A percentile compares a stretch with the other conserved stretches of the same genome.
phyloP scores from a whole-genome alignment of 441 rosid species.

The Bruguiera hainesii region DNA sequence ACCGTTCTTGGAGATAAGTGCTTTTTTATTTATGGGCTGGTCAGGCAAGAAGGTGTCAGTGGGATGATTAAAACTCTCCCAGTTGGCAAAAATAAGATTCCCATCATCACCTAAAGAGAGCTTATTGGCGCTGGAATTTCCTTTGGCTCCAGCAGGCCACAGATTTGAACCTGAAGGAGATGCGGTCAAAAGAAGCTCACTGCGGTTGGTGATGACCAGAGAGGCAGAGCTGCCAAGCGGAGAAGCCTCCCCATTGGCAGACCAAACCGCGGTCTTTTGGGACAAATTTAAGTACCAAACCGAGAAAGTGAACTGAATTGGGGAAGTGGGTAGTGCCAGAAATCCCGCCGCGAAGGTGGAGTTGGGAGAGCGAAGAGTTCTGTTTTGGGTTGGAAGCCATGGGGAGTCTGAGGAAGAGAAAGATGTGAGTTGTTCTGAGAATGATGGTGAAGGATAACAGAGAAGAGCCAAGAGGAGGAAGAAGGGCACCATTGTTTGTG shows the following conservation, averaged over 20 bases:
- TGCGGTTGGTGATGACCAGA: constrained; percentile 27
- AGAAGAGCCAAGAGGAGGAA: constrained; percentile 15
- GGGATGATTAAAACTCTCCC: constrained; percentile 43
- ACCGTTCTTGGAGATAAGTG: constrained; percentile 32
- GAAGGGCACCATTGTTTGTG: constrained; percentile 22
- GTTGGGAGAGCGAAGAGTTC: constrained; percentile 38
- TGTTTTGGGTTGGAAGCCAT: constrained; percentile 46
- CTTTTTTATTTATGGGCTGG: constrained; percentile 25
- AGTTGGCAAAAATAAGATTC: constrained; percentile 35
- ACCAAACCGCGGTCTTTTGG: constrained; percentile 35
- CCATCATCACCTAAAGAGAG: constrained; percentile 38
- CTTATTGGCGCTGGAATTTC: constrained; percentile 22
- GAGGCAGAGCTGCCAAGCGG: constrained; percentile 15
- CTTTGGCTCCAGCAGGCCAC: constrained; percentile 17
- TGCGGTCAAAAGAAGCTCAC: constrained; percentile 32
- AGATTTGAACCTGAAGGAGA: constrained; percentile 30
- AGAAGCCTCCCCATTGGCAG: constrained; percentile 18
- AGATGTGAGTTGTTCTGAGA: constrained; percentile 24
- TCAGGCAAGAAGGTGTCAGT: constrained; percentile 49
- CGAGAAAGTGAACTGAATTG: constrained; percentile 40
- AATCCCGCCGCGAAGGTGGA: constrained; percentile 59
- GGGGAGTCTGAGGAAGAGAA: constrained; percentile 39
- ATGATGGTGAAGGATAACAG: constrained; percentile 22
- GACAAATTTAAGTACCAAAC: constrained; percentile 43
- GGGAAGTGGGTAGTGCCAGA: constrained; percentile 10